Evolutionary conservation across 371 early-diverging fungal genomes (phyloP).

Genomic region (Apophysomyces trapeziformis): DNA sequence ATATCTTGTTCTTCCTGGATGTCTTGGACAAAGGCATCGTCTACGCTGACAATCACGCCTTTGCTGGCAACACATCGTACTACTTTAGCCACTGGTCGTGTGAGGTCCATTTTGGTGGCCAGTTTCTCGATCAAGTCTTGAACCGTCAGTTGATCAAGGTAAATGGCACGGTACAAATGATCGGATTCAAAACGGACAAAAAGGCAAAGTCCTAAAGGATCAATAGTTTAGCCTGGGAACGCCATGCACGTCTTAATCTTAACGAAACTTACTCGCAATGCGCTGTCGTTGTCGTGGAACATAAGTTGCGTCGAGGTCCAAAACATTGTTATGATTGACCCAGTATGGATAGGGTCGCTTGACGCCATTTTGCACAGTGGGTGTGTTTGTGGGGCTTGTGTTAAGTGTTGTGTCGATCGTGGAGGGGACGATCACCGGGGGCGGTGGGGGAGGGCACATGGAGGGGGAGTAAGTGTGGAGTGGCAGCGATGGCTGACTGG

Average conservation of each 20-base stretch:
- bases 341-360: background rate
- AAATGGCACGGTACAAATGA: constrained; percentile 56
- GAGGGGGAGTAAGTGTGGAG: too few relatives aligned
- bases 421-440: background rate
- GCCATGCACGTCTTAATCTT: background rate
- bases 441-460: background rate
- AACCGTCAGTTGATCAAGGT: constrained; percentile 55
- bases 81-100: constrained; percentile 37
- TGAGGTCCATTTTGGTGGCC: constrained; percentile 44
- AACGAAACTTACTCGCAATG: constrained; percentile 5
- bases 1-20: constrained; percentile 61
- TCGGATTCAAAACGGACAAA: constrained; percentile 49
- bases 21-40: constrained; percentile 55
- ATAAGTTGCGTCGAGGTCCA: constrained; percentile 42
- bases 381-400: too few relatives aligned
- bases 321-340: constrained; percentile 1
- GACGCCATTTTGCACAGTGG: background rate
- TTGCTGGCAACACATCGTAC: constrained; percentile 34
- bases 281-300: constrained; percentile 23
- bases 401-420: background rate
- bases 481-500: background rate
- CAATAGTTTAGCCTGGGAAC: constrained; percentile 8
- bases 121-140: constrained; percentile 38
- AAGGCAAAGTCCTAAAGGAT: constrained; percentile 46
- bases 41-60: constrained; percentile 44